Evolutionary conservation across 306 rosid genomes (phyloP).

Genomic region (Cyclanthera cordifolia): DNA sequence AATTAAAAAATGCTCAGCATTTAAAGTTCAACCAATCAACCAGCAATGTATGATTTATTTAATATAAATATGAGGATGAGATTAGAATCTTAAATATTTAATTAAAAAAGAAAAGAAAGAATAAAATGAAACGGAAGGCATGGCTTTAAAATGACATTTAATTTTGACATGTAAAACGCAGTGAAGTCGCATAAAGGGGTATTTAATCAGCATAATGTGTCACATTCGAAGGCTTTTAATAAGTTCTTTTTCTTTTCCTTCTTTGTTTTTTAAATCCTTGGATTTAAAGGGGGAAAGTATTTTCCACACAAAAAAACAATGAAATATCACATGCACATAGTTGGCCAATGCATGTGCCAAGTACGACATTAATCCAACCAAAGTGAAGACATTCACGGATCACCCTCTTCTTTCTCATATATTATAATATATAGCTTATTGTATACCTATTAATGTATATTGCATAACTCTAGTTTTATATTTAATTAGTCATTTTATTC

Average conservation of each 20-base stretch:
- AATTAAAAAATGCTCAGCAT: no score
- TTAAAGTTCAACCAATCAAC: no score
- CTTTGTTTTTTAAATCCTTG: background rate
- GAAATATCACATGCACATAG: background rate
- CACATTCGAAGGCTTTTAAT: background rate
- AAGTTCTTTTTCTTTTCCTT: background rate
- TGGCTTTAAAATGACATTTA: background rate
- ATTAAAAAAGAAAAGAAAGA: no score
- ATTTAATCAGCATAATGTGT: background rate
- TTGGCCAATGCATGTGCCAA: background rate
- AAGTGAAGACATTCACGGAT: background rate
- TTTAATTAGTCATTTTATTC: no score
- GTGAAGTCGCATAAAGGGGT: background rate
- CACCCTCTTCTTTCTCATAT: background rate
- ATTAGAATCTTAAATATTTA: no score
- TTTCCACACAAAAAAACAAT: background rate
- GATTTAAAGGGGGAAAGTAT: background rate
- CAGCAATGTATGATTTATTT: no score
- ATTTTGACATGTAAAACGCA: background rate
- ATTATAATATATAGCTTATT: background rate
- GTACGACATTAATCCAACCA: background rate
- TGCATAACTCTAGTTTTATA: no score
- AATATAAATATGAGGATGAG: background rate
- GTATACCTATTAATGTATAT: no score
- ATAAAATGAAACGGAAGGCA: background rate